phyloP scores from a whole-genome alignment of 176 grass and related monocot species.

The Olyra latifolia region DNA sequence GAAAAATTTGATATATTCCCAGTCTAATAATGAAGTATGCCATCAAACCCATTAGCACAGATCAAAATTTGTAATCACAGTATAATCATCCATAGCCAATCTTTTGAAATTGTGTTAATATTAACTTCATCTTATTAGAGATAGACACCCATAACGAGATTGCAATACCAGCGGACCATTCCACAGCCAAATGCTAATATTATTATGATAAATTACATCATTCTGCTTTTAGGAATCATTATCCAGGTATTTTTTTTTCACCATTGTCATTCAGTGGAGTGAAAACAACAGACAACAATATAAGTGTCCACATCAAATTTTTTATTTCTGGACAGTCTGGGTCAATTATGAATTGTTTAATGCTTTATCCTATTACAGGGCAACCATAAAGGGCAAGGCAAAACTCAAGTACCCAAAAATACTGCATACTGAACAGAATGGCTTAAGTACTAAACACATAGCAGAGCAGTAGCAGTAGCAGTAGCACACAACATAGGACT shows the following conservation, averaged over 20 bases:
- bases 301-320: not conserved
- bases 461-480: too few species aligned
- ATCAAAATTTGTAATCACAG: not conserved
- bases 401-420: not conserved
- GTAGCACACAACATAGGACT: too few species aligned
- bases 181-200: not conserved
- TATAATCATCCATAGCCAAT: not conserved
- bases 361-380: not conserved
- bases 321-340: not conserved
- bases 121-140: not conserved
- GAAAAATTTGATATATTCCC: not conserved
- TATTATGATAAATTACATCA: not conserved
- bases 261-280: not conserved
- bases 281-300: not conserved
- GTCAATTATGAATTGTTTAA: not conserved
- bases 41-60: not conserved
- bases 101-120: not conserved
- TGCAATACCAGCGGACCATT: not conserved
- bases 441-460: too few species aligned
- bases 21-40: not conserved
- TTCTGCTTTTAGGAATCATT: not conserved
- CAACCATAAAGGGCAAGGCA: not conserved
- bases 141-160: not conserved
- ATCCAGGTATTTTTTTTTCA: not conserved
- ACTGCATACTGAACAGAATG: not conserved